These are phyloP conservation scores for Termitomyces sp. DNA, from an alignment of 768 basidiomycete species.

Conservation along the genomic window DNA sequence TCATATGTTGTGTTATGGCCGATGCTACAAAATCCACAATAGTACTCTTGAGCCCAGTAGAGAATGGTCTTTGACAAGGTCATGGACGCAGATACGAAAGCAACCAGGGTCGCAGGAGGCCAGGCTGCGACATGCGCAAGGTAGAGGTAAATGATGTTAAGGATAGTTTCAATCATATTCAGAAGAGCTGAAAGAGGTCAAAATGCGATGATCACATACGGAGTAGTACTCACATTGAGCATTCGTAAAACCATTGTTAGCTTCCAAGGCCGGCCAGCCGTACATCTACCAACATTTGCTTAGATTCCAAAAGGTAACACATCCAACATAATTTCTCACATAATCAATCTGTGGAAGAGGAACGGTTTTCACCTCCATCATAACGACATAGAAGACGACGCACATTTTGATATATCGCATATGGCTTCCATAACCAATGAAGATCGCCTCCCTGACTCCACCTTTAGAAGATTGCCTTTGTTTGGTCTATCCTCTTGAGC, in stretches of 20 bases:
- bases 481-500: neutral
- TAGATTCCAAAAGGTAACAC: neutral
- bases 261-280: conserved; percentile 58
- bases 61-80: conserved; percentile 82
- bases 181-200: conserved; percentile 50
- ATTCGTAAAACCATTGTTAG: conserved; percentile 74
- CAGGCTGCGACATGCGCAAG: conserved; percentile 57
- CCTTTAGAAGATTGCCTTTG: neutral
- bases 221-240: conserved; percentile 62
- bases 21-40: conserved; percentile 62
- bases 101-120: conserved; percentile 67
- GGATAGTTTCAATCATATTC: conserved; percentile 72
- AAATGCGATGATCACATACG: neutral
- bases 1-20: conserved; percentile 63
- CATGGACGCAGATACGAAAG: conserved; percentile 68
- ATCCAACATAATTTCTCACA: conserved; percentile 12
- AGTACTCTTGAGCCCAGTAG: conserved; percentile 81
- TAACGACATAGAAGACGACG: conserved; percentile 25
- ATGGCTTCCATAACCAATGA: conserved; percentile 90
- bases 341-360: conserved; percentile 24
- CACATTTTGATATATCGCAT: conserved; percentile 71
- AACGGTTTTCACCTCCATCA: neutral
- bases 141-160: conserved; percentile 76
- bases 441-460: conserved; percentile 66
- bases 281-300: conserved; percentile 48